Conservation (phyloP, 2,329 filamentous ascomycete genomes). For the Westerdykella aurantiaca region DNA sequence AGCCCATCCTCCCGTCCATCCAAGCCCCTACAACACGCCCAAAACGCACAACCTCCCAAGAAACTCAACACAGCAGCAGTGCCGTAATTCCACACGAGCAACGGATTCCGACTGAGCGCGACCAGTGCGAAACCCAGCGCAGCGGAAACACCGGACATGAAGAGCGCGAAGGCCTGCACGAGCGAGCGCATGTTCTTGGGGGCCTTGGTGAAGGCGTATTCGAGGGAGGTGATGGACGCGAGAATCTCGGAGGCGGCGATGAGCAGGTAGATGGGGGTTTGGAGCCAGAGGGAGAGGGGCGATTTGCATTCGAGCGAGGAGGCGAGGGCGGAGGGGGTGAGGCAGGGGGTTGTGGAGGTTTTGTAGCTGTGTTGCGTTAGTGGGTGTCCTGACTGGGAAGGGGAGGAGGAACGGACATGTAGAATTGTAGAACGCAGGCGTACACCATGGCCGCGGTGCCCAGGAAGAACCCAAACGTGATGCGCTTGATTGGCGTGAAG, state of each 20-base stretch:
- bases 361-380: slow-evolving; percentile 39
- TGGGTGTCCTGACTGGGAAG: slow-evolving; percentile 1
- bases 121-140: slow-evolving; percentile 27
- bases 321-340: slow-evolving; percentile 37
- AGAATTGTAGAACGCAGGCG: slow-evolving; percentile 52
- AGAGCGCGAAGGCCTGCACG: slow-evolving; percentile 33
- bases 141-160: slow-evolving; percentile 32
- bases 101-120: slow-evolving; percentile 23
- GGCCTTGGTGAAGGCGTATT: slow-evolving; percentile 70
- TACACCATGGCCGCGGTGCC: slow-evolving; percentile 57
- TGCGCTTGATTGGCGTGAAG: slow-evolving; percentile 72
- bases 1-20: slow-evolving; percentile 34
- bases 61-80: slow-evolving; percentile 34
- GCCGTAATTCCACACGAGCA: slow-evolving; percentile 33
- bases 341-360: slow-evolving; percentile 31
- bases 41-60: slow-evolving; percentile 28
- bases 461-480: slow-evolving; percentile 63
- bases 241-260: slow-evolving; percentile 58
- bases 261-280: slow-evolving; percentile 48
- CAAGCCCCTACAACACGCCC: slow-evolving; percentile 25
- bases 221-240: slow-evolving; percentile 61
- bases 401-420: slow-evolving; percentile 35
- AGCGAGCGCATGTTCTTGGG: slow-evolving; percentile 56
- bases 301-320: slow-evolving; percentile 34
- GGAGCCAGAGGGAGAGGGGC: slow-evolving; percentile 51